Base-by-base conservation (phyloP, 2,329 filamentous ascomycete species). In the Monosporascus cannonballus region DNA sequence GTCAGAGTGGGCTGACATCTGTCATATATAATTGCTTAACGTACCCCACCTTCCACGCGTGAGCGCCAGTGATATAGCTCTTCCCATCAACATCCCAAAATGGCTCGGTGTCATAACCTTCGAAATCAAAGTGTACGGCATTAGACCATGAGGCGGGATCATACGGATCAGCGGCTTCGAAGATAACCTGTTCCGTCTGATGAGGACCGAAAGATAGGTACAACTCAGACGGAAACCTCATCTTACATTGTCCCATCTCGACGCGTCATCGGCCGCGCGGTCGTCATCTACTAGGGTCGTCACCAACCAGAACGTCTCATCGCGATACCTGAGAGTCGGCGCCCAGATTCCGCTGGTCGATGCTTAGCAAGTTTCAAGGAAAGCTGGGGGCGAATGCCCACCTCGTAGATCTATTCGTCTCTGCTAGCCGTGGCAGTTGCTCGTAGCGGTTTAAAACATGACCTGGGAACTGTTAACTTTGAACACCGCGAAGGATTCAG, bases 21-120 rank as follows among this genome's bases (percentile, higher is more conserved):
- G 11, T n/a, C 25, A 3, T 8, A 8, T 27, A 20, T 20, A 2
- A 57, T 63, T 18, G 15, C 22, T 15, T 24, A 1, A 57, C 65
- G 53, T 42, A 68, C 60, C 54, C 56, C 18, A 71, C 63, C 51
- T 66, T 63, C 64, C 66, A 73, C 6, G 67, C 66, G 53, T 72
- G 70, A n/a, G 62, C 67, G 3, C 69, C 72, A 0, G 71, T 71
- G 3, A 80, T 73, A 52, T 82, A 84, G 0, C 74, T 68, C 52
- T 72, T 77, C 1, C 79, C 80, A 47, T 83, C 75, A 1, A 74
- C 73, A 48, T 83, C 76, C 76, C 79, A 84, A 58, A 81, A 79
- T 7, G 76, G 72, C 36, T 73, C 75, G 0, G 79, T 76, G 50
- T 85, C 81, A 50, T 79, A 79, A 1, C 76, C 76, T 8, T 70